Conservation (phyloP, 2,329 filamentous ascomycete genomes). For the Pseudodiploospora longispora region DNA sequence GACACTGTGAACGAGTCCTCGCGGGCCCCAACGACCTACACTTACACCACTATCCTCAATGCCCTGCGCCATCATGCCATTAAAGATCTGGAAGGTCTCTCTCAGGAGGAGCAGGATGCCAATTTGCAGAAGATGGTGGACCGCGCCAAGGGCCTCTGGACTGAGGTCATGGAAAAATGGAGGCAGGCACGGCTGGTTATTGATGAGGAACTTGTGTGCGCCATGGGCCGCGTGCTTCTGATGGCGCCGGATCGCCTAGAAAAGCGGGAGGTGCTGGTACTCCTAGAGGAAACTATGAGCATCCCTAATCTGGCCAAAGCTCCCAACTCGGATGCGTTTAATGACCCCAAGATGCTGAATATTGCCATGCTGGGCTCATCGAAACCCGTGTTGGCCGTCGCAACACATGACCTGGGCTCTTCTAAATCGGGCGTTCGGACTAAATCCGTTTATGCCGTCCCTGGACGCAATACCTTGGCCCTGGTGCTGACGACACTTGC, state of each 20-base stretch:
- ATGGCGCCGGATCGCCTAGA: slow-evolving; percentile 51
- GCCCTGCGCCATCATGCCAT: slow-evolving; percentile 47
- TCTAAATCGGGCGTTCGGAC: slow-evolving; percentile 7
- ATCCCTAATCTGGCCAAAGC: slow-evolving; percentile 49
- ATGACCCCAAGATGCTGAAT: slow-evolving; percentile 14
- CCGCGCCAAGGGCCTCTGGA: slow-evolving; percentile 71
- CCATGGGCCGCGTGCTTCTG: slow-evolving; percentile 74
- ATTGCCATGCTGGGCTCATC: slow-evolving; percentile 9
- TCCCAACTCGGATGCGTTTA: slow-evolving; percentile 10
- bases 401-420: too few species aligned
- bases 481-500: slow-evolving; percentile 59
- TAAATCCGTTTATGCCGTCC: slow-evolving; percentile 29
- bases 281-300: slow-evolving; percentile 77
- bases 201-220: slow-evolving; percentile 70
- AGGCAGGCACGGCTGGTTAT: slow-evolving; percentile 58
- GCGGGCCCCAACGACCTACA: slow-evolving; percentile 56
- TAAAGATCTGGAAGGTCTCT: slow-evolving; percentile 17
- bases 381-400: slow-evolving; percentile 10
- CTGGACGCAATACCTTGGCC: slow-evolving; percentile 54
- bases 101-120: slow-evolving; percentile 22
- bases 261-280: slow-evolving; percentile 61
- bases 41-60: slow-evolving; percentile 78
- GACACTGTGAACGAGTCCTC: slow-evolving; percentile 59
- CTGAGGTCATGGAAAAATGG: slow-evolving; percentile 72
- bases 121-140: slow-evolving; percentile 42